Base-by-base conservation (phyloP, 1,284 basidiomycete species). In the Cutaneotrichosporon sp. region DNA sequence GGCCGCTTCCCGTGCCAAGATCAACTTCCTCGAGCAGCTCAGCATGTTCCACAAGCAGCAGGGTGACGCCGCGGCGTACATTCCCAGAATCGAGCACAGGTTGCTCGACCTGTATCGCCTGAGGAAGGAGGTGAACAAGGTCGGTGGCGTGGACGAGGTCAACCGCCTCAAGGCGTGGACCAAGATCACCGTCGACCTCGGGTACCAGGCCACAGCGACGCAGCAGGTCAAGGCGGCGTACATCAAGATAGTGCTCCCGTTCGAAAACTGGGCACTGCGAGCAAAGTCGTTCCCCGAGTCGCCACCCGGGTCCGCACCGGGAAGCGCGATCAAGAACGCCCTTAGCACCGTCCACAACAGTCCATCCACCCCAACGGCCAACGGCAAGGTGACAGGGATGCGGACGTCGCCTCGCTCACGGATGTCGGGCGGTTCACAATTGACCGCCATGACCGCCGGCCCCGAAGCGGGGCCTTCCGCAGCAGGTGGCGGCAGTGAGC, bases 1-100 rank as follows among this genome's bases (percentile, higher is more conserved):
- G 81, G 97, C 97, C 16, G 92, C 94, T 55, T 95, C 94, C 56
- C 85, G 97, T 67, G 95, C 95, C 47, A 95, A 97, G 79, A 83
- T 97, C 77, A 98, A 97, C 83, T 99, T 97, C 80, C 82, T 97
- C 69, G 95, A 99, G 79, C 94, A 97, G 79, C 85, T 99, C 45
- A 95, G 95, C 81, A 89, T 90, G 68, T 95, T 88, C 77, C 90
- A 94, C 81, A 88, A 88, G 75, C 91, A 94, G 76, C 90, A 93
- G 80, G 91, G 91, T 51, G 91, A 92, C 77, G 84, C 87, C 64
- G 86, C 90, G 60, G 87, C 97, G 20, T 87, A 88, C 34, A 90
- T 98, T 42, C 97, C 97, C 58, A 89, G 89, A 55, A 91, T 99
- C 75, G 93, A 94, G 79, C 89, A 92, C 77, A 90, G 91, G 71